Evolutionary conservation across 1,284 basidiomycete genomes (phyloP).

Genomic region (Chalciporus piperatoides): DNA sequence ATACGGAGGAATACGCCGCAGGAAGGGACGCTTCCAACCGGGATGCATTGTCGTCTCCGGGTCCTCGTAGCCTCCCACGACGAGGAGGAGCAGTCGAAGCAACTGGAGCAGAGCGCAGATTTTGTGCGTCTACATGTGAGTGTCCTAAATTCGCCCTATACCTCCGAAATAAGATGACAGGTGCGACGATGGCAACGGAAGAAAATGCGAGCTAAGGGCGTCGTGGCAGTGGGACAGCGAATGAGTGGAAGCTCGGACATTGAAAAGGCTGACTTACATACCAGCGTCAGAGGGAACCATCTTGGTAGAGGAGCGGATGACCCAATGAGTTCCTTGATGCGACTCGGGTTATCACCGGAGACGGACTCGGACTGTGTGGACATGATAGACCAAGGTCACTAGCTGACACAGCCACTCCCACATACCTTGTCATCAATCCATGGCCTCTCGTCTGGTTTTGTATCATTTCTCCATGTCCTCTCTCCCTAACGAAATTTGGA

Average conservation of each 20-base stretch:
- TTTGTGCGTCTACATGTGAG: background rate
- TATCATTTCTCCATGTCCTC: conserved; percentile 6
- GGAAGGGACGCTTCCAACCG: background rate
- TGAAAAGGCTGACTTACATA: background rate
- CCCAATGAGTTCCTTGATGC: background rate
- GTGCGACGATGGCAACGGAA: conserved; percentile 35
- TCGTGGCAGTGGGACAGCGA: background rate
- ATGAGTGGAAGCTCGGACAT: background rate
- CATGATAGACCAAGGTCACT: no score
- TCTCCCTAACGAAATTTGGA: conserved; percentile 29
- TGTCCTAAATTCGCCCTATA: conserved; percentile 20
- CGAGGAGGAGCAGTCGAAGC: conserved; percentile 9
- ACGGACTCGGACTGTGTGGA: background rate
- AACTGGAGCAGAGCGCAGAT: background rate
- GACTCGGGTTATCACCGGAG: background rate
- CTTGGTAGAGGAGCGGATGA: conserved; percentile 3
- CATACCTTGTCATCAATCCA: background rate
- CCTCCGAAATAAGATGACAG: conserved; percentile 35
- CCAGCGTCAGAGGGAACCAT: conserved; percentile 12
- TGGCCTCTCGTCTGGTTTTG: background rate
- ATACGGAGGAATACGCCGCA: no score
- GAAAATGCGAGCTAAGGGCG: conserved; percentile 34
- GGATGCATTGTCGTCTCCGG: background rate
- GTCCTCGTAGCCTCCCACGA: conserved; percentile 3
- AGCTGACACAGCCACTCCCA: background rate